Evolutionary conservation across 176 grass and related monocot species (phyloP).

Genomic region (Pontederia paniculata): DNA sequence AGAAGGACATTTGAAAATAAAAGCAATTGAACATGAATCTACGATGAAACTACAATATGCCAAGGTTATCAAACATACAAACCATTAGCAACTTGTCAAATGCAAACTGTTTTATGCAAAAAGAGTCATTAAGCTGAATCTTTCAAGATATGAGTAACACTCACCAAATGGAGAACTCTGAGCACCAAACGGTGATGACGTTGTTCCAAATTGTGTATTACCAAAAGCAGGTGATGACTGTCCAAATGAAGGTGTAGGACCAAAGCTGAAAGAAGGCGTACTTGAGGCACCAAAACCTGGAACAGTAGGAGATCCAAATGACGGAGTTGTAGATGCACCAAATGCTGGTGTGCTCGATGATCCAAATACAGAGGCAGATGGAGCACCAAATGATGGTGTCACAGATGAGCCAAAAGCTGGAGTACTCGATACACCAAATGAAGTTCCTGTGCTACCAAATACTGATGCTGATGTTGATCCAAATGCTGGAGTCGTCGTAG

Average conservation of each 20-base stretch:
- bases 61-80: no score
- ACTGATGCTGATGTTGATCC: constrained; percentile 49
- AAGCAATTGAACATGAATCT: constrained; percentile 11
- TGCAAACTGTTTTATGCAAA: background rate
- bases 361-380: constrained; percentile 46
- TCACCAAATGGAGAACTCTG: constrained; percentile 69
- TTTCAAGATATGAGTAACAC: constrained; percentile 8
- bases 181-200: constrained; percentile 53
- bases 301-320: constrained; percentile 49
- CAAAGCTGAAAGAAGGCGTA: constrained; percentile 56
- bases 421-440: constrained; percentile 25
- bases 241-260: constrained; percentile 54
- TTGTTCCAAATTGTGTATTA: constrained; percentile 57
- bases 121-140: background rate
- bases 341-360: constrained; percentile 48
- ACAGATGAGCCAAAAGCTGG: constrained; percentile 45
- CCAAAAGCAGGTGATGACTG: constrained; percentile 54
- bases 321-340: constrained; percentile 37
- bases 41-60: constrained; percentile 10
- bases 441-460: constrained; percentile 36
- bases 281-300: constrained; percentile 55
- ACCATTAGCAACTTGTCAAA: no score
- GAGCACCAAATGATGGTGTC: constrained; percentile 38
- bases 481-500: constrained; percentile 39
- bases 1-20: constrained; percentile 1